Evolutionary conservation across 1,139 yeast species (phyloP), one percentile per base, ranked within the genome.

Genomic region (Kluyveromyces sp.): DNA sequence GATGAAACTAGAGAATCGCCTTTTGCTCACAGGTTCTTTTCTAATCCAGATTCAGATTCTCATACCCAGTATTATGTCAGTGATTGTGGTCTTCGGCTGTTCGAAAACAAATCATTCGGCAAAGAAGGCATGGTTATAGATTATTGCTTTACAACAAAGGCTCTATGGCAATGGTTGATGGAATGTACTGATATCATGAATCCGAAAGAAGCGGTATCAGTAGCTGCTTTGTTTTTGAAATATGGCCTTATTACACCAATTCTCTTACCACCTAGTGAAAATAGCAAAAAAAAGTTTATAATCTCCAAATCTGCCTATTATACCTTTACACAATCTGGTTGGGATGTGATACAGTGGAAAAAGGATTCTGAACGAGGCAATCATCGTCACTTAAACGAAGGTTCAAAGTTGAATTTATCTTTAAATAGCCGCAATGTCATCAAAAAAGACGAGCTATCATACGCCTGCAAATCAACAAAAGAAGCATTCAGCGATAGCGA

Each of bases 31-130:
- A 73, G 79, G 42, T 87, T 77, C 59, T 88, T 87, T 64, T 81
- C 92, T 7, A 89, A 90, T 55, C 97, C 97, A 0, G 94, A 85
- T 59, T 85, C 95, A 0, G 94, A 85, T 52, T 72, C 95, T 0
- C 84, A 82, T 58, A 64, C 78, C 8, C 97, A 90, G 60, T 89
- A 89, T 60, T 89, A 82, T 58, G 79, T 76, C 1, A 78, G 92
- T 0, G 57, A 70, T n/a, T 66, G 66, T 3, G 96, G 96, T 0
- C 74, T 87, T 2, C 67, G 96, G 28, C 58, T 86, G 3, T 76
- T 77, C 53, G 61, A 70, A 39, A 61, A 74, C 36, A 72, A 72
- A 46, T 51, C 54, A 0, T 68, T 78, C 47, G 65, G 61, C 4
- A 50, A 51, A 3, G 39, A 52, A 21, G 53, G 62, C 7, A 55